These are phyloP conservation scores for Paxillus involutus DNA, from an alignment of 768 basidiomycete genomes.

Conservation along the genomic window DNA sequence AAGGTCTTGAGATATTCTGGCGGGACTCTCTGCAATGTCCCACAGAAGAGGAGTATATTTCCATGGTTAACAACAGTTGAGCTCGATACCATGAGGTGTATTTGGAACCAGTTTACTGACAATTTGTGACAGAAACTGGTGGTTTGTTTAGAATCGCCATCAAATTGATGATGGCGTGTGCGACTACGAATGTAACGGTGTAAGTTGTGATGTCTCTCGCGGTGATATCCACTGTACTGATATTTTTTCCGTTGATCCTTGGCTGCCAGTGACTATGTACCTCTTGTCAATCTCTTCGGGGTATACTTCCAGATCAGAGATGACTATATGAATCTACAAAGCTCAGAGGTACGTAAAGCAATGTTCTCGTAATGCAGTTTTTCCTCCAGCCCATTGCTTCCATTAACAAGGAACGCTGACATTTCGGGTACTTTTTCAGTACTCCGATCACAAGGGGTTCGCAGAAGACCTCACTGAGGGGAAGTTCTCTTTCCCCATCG, in stretches of 20 bases:
- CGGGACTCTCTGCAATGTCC: constrained; percentile 89
- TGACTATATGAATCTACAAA: constrained; percentile 94
- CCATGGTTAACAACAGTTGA: constrained; percentile 95
- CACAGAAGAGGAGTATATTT: constrained; percentile 90
- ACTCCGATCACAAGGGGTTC: constrained; percentile 62
- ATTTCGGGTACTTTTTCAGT: constrained; percentile 37
- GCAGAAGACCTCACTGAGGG: constrained; percentile 80
- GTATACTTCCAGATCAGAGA: constrained; percentile 98
- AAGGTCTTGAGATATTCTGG: constrained; percentile 95
- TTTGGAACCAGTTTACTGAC: constrained; percentile 34
- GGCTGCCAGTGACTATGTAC: constrained; percentile 74
- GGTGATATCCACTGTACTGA: neutral
- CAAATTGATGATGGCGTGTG: constrained; percentile 95
- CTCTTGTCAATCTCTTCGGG: constrained; percentile 90
- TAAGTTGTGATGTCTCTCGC: constrained; percentile 30
- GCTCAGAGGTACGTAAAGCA: constrained; percentile 58
- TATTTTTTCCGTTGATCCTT: neutral
- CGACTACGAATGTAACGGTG: constrained; percentile 60
- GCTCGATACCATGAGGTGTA: constrained; percentile 52
- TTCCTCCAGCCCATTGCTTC: neutral
- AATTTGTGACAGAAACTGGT: constrained; percentile 72
- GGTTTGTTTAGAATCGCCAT: constrained; percentile 89
- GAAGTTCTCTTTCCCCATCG: constrained; percentile 79
- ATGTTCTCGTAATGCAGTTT: no score
- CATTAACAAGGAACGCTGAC: neutral